phyloP scores from a whole-genome alignment of 768 basidiomycete species.

The Trametes villosa region DNA sequence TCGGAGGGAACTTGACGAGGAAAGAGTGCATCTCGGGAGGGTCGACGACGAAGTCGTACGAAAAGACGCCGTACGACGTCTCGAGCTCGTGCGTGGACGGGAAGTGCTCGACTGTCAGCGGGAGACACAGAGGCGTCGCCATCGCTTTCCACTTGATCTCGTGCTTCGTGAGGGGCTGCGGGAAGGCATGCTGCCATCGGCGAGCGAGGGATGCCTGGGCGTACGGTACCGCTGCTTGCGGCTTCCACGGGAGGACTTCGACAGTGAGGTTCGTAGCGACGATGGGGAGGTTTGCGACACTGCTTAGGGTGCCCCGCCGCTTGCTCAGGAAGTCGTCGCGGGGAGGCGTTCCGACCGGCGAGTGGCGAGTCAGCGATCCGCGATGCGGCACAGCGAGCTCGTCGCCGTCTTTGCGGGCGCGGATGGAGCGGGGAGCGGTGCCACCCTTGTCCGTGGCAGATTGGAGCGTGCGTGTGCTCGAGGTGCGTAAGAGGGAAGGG shows the following conservation, averaged over 20 bases:
- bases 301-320: constrained; percentile 54
- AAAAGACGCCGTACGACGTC: constrained; percentile 76
- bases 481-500: constrained; percentile 24
- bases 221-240: constrained; percentile 58
- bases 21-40: constrained; percentile 86
- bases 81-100: constrained; percentile 78
- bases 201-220: constrained; percentile 76
- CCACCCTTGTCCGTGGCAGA: constrained; percentile 43
- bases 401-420: constrained; percentile 62
- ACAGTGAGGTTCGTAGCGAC: constrained; percentile 54
- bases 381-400: constrained; percentile 53
- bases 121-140: constrained; percentile 83
- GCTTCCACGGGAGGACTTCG: constrained; percentile 71
- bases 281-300: constrained; percentile 45
- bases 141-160: constrained; percentile 93
- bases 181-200: constrained; percentile 89
- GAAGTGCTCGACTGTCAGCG: constrained; percentile 88
- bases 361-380: constrained; percentile 54
- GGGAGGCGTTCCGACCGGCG: constrained; percentile 71
- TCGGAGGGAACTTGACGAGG: constrained; percentile 69
- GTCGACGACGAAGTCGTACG: constrained; percentile 88
- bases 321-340: constrained; percentile 61
- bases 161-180: constrained; percentile 72
- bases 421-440: constrained; percentile 44
- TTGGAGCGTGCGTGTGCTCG: constrained; percentile 39